Percentiles rank a stretch among this genome's conserved stretches.
Evolutionary conservation across 306 rosid species (phyloP).

Genomic region (Hippophae rhamnoides): DNA sequence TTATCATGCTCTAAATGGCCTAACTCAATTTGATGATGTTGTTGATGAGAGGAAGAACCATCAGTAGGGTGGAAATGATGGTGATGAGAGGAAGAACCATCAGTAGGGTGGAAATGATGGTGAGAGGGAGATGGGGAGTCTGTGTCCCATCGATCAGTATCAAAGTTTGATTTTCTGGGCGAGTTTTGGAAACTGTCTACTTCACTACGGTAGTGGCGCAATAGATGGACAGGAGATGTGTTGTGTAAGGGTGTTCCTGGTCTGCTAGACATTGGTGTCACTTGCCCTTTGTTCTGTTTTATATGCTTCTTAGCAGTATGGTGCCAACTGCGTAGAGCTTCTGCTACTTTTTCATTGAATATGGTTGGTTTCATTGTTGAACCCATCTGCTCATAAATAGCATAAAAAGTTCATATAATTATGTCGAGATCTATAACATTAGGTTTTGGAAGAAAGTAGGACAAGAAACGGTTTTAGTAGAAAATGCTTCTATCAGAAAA

Average conservation of each 20-base stretch:
- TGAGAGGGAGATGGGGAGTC: neutral
- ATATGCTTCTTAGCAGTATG: constrained; percentile 36
- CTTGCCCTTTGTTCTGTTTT: constrained; percentile 28
- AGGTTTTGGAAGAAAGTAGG: neutral
- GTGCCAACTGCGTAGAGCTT: constrained; percentile 62
- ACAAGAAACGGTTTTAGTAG: neutral
- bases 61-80: neutral
- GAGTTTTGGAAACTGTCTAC: constrained; percentile 22
- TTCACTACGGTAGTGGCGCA: constrained; percentile 28
- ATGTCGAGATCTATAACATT: no score
- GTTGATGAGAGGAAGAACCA: neutral
- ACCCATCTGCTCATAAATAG: constrained; percentile 50
- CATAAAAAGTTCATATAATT: no score
- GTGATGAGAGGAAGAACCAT: neutral
- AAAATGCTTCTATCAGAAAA: neutral
- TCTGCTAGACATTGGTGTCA: constrained; percentile 25
- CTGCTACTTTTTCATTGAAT: constrained; percentile 62
- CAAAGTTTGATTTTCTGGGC: constrained; percentile 20
- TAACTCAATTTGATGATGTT: no score
- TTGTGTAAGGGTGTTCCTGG: constrained; percentile 33
- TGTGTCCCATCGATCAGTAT: constrained; percentile 18
- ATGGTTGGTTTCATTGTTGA: constrained; percentile 67
- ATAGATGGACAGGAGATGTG: constrained; percentile 51
- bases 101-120: neutral
- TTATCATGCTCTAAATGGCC: no score